These are phyloP conservation scores for Physcomitrellopsis africana DNA, from an alignment of 225 moss, liverwort and hornwort species.

Conservation along the genomic window DNA sequence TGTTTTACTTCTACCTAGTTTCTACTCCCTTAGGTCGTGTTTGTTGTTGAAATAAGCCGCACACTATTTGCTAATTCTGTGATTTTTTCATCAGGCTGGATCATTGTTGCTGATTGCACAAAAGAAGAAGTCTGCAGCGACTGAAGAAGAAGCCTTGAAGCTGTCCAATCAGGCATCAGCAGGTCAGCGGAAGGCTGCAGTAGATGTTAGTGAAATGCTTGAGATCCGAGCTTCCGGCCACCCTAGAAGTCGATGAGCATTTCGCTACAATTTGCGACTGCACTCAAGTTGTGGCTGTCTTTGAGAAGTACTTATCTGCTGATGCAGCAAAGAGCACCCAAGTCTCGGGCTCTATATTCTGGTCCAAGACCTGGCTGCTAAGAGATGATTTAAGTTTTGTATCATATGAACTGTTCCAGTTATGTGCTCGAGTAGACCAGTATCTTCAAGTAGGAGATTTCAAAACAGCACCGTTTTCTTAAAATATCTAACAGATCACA, in stretches of 20 bases:
- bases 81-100: constrained; percentile 46
- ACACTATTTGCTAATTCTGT: constrained; percentile 24
- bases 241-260: constrained; percentile 31
- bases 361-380: constrained; percentile 27
- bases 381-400: constrained; percentile 12
- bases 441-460: not conserved
- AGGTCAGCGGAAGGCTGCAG: constrained; percentile 22
- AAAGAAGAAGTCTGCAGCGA: constrained; percentile 44
- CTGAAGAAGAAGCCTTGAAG: constrained; percentile 45
- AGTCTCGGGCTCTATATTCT: constrained; percentile 13
- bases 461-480: not conserved
- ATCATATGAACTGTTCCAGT: not conserved
- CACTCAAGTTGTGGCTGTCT: constrained; percentile 1
- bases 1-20: constrained; percentile 12
- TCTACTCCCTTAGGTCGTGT: not conserved
- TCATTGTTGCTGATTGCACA: constrained; percentile 55
- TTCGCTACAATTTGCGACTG: not conserved
- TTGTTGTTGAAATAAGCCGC: constrained; percentile 21
- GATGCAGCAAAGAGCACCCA: not conserved
- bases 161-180: constrained; percentile 25
- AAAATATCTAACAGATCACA: not conserved
- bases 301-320: constrained; percentile 18
- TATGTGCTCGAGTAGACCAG: not conserved
- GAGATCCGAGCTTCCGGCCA: constrained; percentile 39
- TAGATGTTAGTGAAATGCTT: constrained; percentile 38